These are phyloP conservation scores for Hypocrella siamensis DNA, from an alignment of 2,329 filamentous ascomycete species.

Conservation along the genomic window DNA sequence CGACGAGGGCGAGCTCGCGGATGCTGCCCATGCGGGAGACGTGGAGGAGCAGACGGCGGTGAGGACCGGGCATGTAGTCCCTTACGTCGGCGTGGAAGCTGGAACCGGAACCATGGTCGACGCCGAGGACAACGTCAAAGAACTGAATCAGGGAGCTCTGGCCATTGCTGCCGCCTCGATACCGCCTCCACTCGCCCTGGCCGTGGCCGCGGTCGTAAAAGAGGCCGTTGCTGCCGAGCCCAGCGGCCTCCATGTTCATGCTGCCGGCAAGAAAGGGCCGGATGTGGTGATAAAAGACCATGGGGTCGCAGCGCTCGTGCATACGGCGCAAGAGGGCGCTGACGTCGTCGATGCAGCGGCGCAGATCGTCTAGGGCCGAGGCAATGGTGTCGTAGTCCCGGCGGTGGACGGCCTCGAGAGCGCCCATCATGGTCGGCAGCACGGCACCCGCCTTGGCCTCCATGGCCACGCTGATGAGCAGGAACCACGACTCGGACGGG, in stretches of 20 bases:
- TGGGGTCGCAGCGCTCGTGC: slow-evolving; percentile 78
- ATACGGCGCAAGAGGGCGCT: slow-evolving; percentile 58
- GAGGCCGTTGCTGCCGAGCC: slow-evolving; percentile 64
- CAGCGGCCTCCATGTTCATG: slow-evolving; percentile 80
- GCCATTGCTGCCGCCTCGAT: slow-evolving; percentile 83
- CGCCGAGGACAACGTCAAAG: slow-evolving; percentile 72
- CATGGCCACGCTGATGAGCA: slow-evolving; percentile 76
- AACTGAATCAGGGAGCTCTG: slow-evolving; percentile 89
- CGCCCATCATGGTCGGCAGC: slow-evolving; percentile 62
- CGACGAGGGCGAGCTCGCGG: slow-evolving; percentile 45
- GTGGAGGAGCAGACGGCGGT: slow-evolving; percentile 62
- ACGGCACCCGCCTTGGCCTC: slow-evolving; percentile 65
- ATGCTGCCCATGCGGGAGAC: slow-evolving; percentile 59
- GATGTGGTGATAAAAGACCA: slow-evolving; percentile 79
- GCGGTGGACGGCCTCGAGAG: slow-evolving; percentile 51
- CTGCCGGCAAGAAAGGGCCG: slow-evolving; percentile 80
- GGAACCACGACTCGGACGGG: slow-evolving; percentile 88
- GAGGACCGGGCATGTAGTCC: slow-evolving; percentile 77
- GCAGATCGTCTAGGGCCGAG: slow-evolving; percentile 47
- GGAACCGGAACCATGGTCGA: slow-evolving; percentile 43
- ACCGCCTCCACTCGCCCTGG: slow-evolving; percentile 53
- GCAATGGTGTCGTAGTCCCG: slow-evolving; percentile 46
- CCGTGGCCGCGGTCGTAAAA: slow-evolving; percentile 66
- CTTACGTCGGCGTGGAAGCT: slow-evolving; percentile 54
- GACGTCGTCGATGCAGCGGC: slow-evolving; percentile 52